Evolutionary conservation across 208 protist genomes (phyloP).

Genomic region (Phytomonas sp.): DNA sequence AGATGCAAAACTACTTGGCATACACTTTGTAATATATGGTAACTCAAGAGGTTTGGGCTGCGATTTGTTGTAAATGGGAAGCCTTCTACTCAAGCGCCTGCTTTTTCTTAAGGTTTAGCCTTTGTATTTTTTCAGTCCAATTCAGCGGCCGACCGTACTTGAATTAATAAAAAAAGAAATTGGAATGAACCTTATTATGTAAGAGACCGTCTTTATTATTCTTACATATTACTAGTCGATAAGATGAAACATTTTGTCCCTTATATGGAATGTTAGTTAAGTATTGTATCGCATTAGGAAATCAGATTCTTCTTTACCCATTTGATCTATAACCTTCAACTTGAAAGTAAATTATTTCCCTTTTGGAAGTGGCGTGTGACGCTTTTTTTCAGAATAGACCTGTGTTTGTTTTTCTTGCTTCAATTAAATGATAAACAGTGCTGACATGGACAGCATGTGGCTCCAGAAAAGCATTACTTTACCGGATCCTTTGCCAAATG

Average conservation of each 20-base stretch:
- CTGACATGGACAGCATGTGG: constrained; percentile 64
- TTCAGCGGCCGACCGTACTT: not conserved
- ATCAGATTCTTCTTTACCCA: not conserved
- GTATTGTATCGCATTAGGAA: not conserved
- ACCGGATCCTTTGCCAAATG: constrained; percentile 53
- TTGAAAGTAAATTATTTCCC: not conserved
- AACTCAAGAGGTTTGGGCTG: not conserved
- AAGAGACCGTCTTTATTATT: not conserved
- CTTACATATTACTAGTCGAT: not conserved
- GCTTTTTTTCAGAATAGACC: not conserved
- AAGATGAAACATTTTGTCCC: not conserved
- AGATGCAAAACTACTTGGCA: not conserved
- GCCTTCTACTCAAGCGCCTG: not conserved
- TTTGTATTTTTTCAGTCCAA: not conserved
- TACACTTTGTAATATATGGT: not conserved
- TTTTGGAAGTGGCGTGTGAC: not conserved
- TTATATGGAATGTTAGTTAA: not conserved
- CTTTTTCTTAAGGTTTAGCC: not conserved
- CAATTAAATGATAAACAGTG: not conserved
- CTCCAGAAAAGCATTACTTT: constrained; percentile 78
- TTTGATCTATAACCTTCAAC: not conserved
- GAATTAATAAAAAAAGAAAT: not conserved
- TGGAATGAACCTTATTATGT: not conserved
- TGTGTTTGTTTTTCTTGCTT: constrained; percentile 1
- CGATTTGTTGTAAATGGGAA: not conserved